Base-by-base conservation (phyloP, 192 early-diverging fungal genomes). In the Chytriomyces sp. region DNA sequence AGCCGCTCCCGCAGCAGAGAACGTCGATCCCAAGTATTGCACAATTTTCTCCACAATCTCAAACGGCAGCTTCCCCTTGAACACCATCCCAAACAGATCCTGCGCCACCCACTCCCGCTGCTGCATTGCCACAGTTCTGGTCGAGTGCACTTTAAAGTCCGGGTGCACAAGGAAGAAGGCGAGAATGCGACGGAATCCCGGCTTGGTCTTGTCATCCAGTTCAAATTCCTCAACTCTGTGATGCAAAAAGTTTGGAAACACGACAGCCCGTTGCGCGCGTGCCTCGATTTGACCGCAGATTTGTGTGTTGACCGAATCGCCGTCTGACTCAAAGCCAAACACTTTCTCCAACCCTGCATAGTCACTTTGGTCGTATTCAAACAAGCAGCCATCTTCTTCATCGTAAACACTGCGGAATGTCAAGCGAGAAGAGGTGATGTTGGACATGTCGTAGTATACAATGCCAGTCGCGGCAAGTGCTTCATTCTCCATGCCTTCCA, bases 111-210 rank as follows among this genome's bases (percentile, higher is more conserved):
- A 89, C 20, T 74, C 85, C 72, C 77, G 75, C 76, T 91, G 87
- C 81, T 94, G 92, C 43, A 90, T 88, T 1, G 91, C 89, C 6
- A 94, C 88, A 62, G 87, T 45, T 13, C 77, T 76, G 2, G 91
- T 92, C 11, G 89, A 90, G 2, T 85, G 61, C 24, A 91, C 82
- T 1, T 57, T 57, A 20, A 70, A 72, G 0, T 82, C 64, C 0
- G 93, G 93, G 57, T 94, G 81, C 0, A 94, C 85, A 49, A 93
- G 84, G 83, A 92, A 92, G 64, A 93, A 91, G 13, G 77, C 81
- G 5, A 94, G 64, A 46, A 92, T 90, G 75, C 89, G 88, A 79
- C 91, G 87, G 47, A 86, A 80, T 0, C 93, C 93, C 0, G 88
- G 88, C 61, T 88, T 87, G 45, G 86, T 86, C 26, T 76, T 79